These are phyloP conservation scores for Fusarium sp. DNA, from an alignment of 2,329 filamentous ascomycete genomes.

Conservation along the genomic window DNA sequence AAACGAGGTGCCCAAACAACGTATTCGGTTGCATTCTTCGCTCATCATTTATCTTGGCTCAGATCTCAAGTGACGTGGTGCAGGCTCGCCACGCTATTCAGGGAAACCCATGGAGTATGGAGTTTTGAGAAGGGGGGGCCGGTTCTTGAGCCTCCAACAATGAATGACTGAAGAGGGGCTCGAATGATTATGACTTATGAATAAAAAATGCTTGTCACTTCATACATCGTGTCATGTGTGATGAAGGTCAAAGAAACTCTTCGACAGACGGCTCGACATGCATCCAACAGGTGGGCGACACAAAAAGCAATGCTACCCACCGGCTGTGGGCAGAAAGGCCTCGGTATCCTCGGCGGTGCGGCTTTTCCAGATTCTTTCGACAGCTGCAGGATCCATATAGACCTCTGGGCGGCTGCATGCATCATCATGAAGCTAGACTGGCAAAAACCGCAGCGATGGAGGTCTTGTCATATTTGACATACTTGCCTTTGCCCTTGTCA, in stretches of 20 bases:
- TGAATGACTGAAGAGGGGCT: background rate
- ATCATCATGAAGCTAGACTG: constrained; percentile 53
- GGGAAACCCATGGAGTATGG: constrained; percentile 3
- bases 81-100: constrained; percentile 6
- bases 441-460: constrained; percentile 74
- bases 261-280: background rate
- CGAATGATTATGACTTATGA: constrained; percentile 3
- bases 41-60: background rate
- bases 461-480: constrained; percentile 95
- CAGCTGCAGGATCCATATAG: background rate
- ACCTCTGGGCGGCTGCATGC: no score
- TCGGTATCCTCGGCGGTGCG: background rate
- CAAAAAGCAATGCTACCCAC: background rate
- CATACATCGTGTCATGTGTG: background rate
- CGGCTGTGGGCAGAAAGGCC: background rate
- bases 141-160: background rate
- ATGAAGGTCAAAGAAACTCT: background rate
- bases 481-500: constrained; percentile 97
- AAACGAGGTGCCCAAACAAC: background rate
- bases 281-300: background rate
- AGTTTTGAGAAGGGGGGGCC: background rate
- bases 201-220: constrained; percentile 11
- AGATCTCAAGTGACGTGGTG: background rate
- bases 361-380: background rate
- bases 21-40: background rate